Evolutionary conservation across 179 eudicot species (phyloP).

Genomic region (Heliamphora pulchella): DNA sequence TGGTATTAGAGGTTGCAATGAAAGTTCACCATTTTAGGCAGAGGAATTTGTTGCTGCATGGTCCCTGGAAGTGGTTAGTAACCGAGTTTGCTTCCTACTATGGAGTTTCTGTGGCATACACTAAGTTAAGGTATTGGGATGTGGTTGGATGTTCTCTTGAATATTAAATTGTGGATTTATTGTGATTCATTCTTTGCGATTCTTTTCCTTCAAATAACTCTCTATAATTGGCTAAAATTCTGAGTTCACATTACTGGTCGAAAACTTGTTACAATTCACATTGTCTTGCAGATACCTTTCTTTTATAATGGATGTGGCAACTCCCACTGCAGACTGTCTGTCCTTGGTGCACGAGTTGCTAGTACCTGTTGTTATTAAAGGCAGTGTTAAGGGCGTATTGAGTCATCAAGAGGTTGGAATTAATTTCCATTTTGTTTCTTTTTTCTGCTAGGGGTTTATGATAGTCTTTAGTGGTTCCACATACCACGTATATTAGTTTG

Average conservation of each 20-base stretch:
- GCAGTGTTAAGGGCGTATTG: conserved; percentile 46
- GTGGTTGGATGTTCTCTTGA: background rate
- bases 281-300: conserved; percentile 65
- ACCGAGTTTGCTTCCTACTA: conserved; percentile 73
- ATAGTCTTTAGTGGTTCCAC: background rate
- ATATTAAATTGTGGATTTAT: background rate
- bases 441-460: background rate
- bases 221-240: background rate
- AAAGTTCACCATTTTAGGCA: conserved; percentile 75
- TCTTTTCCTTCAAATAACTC: background rate
- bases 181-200: background rate
- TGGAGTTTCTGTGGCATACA: conserved; percentile 86
- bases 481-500: conserved; percentile 3
- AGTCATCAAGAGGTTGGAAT: conserved; percentile 81
- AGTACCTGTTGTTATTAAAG: conserved; percentile 63
- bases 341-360: conserved; percentile 66
- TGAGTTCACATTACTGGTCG: conserved; percentile 8
- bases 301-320: conserved; percentile 90
- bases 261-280: background rate
- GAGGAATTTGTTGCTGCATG: conserved; percentile 63
- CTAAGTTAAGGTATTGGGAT: conserved; percentile 52
- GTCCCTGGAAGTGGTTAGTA: conserved; percentile 83
- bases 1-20: conserved; percentile 83
- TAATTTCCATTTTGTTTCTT: background rate
- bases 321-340: conserved; percentile 89